Evolutionary conservation across 2,329 filamentous ascomycete genomes (phyloP), one percentile per base, ranked within the genome.

Genomic region (Exophiala phaeomuriformis): DNA sequence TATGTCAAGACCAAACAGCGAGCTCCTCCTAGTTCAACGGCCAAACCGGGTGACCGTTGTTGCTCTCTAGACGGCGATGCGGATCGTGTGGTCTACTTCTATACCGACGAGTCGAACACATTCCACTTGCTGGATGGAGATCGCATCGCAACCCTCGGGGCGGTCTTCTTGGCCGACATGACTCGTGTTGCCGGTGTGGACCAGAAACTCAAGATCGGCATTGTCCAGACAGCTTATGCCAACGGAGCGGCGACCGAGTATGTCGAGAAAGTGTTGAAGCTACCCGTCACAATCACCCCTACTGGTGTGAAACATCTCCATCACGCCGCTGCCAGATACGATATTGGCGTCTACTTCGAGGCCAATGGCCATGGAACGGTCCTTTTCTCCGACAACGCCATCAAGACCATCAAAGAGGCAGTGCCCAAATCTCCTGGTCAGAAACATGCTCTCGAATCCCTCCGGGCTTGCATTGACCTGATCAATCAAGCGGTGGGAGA

Each of bases 401-500:
- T 91, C 44, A 84, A 85, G 63, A 79, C 81, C 46, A 94, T 98
- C 73, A 79, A 78, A 62, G 85, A 82, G 64, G 85, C 86, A 56
- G 80, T 89, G 67, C 90, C 93, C 4, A 85, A 94, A 70, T 95
- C 89, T 0, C 91, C 93, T 0, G 91, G 88, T 4, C 90, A 97
- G 70, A 87, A 91, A 68, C 86, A 89, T 64, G 88, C 91, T 1
- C 80, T 97, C 9, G 87, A 95, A 51, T 90, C 85, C 5, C 83
- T 98, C 1, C 79, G 81, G 49, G 90, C 89, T 7, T 79, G 95
- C 50, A 85, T 85, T 47, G 88, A 96, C 64, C 80, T 98, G 59
- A 95, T 98, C 76, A 98, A 98, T 77, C 93, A 98, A 75, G 93
- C 93, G 1, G 91, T 97, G 44, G 93, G 93, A 49, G 93, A 98